phyloP scores from a whole-genome alignment of 495 filamentous ascomycete genomes.

The Neurospora pannonica region DNA sequence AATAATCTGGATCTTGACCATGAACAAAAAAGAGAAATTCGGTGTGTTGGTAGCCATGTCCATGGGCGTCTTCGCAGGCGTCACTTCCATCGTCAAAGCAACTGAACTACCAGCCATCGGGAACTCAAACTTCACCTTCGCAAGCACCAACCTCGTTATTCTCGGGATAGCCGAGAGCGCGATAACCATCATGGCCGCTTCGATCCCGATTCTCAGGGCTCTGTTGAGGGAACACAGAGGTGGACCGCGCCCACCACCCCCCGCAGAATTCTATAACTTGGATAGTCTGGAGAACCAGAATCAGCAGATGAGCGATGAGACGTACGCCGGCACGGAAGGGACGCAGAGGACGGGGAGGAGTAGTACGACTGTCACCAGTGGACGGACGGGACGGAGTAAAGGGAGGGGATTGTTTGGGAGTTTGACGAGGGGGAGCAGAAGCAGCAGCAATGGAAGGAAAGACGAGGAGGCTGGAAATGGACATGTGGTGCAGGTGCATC shows the following conservation, averaged over 20 bases:
- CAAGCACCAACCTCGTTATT: slow-evolving; percentile 19
- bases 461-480: neutral
- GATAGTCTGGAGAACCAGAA: neutral
- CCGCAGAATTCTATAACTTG: neutral
- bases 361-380: neutral
- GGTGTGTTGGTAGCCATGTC: slow-evolving; percentile 29
- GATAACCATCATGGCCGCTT: slow-evolving; percentile 24
- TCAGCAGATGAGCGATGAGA: neutral
- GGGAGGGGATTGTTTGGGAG: neutral
- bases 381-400: neutral
- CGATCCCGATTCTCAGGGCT: slow-evolving; percentile 22
- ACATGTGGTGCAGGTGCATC: neutral
- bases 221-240: neutral
- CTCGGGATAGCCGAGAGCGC: slow-evolving; percentile 20
- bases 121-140: slow-evolving; percentile 15
- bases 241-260: neutral
- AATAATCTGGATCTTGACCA: slow-evolving; percentile 24
- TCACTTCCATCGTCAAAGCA: slow-evolving; percentile 19
- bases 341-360: neutral
- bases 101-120: slow-evolving; percentile 21
- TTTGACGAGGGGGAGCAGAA: neutral
- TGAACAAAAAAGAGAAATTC: slow-evolving; percentile 27
- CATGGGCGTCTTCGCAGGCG: slow-evolving; percentile 26
- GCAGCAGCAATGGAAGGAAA: neutral
- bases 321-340: neutral